These are phyloP conservation scores for Penicillium freii DNA, from an alignment of 2,329 filamentous ascomycete genomes.

Conservation along the genomic window DNA sequence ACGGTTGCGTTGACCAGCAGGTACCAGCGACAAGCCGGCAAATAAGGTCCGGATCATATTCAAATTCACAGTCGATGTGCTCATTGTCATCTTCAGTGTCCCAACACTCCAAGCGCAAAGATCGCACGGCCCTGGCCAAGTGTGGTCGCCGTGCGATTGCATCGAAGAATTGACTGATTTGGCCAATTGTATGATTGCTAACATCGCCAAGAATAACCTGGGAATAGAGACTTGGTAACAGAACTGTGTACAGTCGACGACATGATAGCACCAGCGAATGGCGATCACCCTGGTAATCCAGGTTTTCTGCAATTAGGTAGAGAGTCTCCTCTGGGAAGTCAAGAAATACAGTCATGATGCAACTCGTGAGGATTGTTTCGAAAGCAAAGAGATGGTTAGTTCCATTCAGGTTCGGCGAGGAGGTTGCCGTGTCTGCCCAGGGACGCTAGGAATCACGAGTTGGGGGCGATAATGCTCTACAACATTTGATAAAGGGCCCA, in stretches of 20 bases:
- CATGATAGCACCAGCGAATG: background rate
- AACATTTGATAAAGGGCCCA: background rate
- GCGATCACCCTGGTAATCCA: background rate
- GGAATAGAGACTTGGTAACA: conserved; percentile 1
- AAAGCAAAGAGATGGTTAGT: background rate
- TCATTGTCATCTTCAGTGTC: background rate
- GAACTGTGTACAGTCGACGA: background rate
- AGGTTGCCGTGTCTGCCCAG: background rate
- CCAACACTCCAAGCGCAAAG: background rate
- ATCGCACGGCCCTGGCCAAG: background rate
- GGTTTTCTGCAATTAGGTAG: background rate
- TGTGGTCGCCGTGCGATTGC: background rate
- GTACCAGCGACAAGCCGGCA: background rate
- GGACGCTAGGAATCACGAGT: background rate
- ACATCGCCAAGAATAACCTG: background rate
- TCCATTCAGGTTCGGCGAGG: background rate
- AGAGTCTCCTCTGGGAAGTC: background rate
- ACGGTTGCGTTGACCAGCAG: background rate
- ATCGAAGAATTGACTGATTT: background rate
- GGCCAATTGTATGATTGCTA: background rate
- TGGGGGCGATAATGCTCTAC: background rate
- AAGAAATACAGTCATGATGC: background rate
- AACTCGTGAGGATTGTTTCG: background rate
- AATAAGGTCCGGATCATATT: background rate
- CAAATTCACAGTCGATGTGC: background rate